A percentile compares a stretch with the other conserved stretches of the same genome.
Evolutionary conservation across 2,329 filamentous ascomycete species (phyloP).

Genomic region (Penicillium sp.): DNA sequence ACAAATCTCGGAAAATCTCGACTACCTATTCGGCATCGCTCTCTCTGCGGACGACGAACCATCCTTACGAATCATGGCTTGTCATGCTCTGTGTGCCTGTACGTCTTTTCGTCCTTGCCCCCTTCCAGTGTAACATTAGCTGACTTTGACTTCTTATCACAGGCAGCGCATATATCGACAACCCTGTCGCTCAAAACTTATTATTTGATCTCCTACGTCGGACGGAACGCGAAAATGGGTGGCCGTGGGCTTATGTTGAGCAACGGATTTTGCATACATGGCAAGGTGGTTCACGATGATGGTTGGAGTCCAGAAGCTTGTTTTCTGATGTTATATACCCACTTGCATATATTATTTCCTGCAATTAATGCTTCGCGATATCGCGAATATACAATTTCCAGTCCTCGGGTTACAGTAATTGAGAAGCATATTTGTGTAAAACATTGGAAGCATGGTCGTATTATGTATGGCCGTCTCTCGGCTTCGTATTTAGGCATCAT

Average conservation of each 20-base stretch:
- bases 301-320: background rate
- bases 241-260: conserved; percentile 24
- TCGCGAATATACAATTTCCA: background rate
- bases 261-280: conserved; percentile 21
- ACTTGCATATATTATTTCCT: background rate
- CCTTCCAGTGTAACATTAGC: background rate
- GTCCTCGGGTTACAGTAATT: too few relatives aligned
- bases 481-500: too few relatives aligned
- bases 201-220: conserved; percentile 20
- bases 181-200: conserved; percentile 22
- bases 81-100: conserved; percentile 36
- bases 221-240: conserved; percentile 22
- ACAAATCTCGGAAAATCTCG: conserved; percentile 28
- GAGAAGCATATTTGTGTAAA: too few relatives aligned
- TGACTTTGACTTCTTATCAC: background rate
- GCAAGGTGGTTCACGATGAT: conserved; percentile 23
- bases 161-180: conserved; percentile 34
- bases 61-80: conserved; percentile 34
- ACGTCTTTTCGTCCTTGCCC: conserved; percentile 5
- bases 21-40: conserved; percentile 35
- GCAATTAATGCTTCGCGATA: background rate
- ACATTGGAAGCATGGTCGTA: too few relatives aligned
- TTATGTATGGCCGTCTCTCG: too few relatives aligned
- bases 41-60: conserved; percentile 35
- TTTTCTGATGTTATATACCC: background rate